Evolutionary conservation across 1,139 yeast species (phyloP).

Genomic region (Suhomyces bokatorum): DNA sequence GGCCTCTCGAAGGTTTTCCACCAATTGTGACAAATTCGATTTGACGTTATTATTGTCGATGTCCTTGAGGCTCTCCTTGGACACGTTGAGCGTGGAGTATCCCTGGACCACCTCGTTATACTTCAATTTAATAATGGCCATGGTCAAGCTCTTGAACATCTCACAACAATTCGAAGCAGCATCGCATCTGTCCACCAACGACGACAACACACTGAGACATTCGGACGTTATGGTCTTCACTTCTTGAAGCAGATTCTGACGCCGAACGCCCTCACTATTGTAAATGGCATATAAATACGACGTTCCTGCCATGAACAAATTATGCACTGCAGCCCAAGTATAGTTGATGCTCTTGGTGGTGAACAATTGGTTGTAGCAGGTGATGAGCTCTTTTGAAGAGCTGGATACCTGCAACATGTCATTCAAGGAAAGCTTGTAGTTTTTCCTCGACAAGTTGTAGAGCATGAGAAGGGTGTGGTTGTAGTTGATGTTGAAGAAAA

Average conservation of each 20-base stretch:
- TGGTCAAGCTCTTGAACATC: slow-evolving; percentile 68
- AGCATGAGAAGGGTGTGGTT: slow-evolving; percentile 71
- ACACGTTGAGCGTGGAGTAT: slow-evolving; percentile 14
- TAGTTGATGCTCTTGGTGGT: slow-evolving; percentile 64
- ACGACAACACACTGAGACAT: slow-evolving; percentile 60
- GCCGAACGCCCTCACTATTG: slow-evolving; percentile 58
- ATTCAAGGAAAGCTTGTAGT: slow-evolving; percentile 50
- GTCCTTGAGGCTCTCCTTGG: slow-evolving; percentile 20
- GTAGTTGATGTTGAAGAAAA: slow-evolving; percentile 72
- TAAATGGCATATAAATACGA: slow-evolving; percentile 77
- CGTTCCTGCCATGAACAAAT: slow-evolving; percentile 85
- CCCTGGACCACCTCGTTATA: slow-evolving; percentile 46
- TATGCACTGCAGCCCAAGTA: slow-evolving; percentile 94
- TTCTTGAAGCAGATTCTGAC: slow-evolving; percentile 47
- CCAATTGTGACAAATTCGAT: slow-evolving; percentile 40
- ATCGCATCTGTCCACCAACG: slow-evolving; percentile 69
- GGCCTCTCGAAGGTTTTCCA: slow-evolving; percentile 24
- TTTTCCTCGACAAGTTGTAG: slow-evolving; percentile 77
- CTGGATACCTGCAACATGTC: slow-evolving; percentile 61
- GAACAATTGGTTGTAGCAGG: slow-evolving; percentile 59
- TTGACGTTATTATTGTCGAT: slow-evolving; percentile 40
- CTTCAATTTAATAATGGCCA: slow-evolving; percentile 67
- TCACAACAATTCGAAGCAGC: slow-evolving; percentile 75
- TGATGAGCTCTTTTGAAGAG: slow-evolving; percentile 66
- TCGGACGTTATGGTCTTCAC: slow-evolving; percentile 57